Evolutionary conservation across 345 rosid genomes (phyloP).

Genomic region (Hirschfeldia incana): DNA sequence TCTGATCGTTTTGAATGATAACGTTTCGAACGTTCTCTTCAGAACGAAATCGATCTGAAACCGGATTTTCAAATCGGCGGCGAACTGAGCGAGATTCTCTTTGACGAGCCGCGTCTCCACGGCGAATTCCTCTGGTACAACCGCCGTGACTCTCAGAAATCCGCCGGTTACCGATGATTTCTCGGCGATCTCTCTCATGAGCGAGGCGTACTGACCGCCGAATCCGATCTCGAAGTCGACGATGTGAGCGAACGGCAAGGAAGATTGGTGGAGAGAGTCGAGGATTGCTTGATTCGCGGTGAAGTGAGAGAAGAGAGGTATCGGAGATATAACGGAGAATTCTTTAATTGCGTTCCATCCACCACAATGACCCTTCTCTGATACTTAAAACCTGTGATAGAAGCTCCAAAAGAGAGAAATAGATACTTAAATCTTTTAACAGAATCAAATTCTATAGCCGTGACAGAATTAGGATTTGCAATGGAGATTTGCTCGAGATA

Average conservation of each 20-base stretch:
- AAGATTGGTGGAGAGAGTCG: constrained; percentile 49
- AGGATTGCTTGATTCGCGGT: constrained; percentile 83
- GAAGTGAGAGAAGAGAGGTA: constrained; percentile 85
- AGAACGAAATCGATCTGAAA: constrained; percentile 70
- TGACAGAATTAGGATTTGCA: too few relatives aligned
- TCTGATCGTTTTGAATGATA: constrained; percentile 64
- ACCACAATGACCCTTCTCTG: too few relatives aligned
- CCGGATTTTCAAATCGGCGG: constrained; percentile 64
- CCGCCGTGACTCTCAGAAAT: constrained; percentile 64
- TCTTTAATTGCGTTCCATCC: constrained; percentile 54
- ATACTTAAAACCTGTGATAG: too few relatives aligned
- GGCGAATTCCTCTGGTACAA: constrained; percentile 65
- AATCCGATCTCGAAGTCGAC: constrained; percentile 85
- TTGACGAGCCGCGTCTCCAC: constrained; percentile 63
- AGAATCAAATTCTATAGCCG: too few relatives aligned
- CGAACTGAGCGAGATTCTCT: constrained; percentile 72
- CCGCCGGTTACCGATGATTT: constrained; percentile 37
- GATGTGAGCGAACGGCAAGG: constrained; percentile 46
- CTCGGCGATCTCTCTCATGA: constrained; percentile 71
- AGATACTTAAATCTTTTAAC: too few relatives aligned
- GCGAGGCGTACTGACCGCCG: constrained; percentile 81
- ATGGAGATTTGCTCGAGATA: too few relatives aligned
- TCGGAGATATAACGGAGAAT: constrained; percentile 68
- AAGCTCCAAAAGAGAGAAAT: too few relatives aligned
- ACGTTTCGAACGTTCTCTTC: constrained; percentile 58